These are phyloP conservation scores for Penicillium corylophilum DNA, from an alignment of 2,329 filamentous ascomycete genomes.

Conservation along the genomic window DNA sequence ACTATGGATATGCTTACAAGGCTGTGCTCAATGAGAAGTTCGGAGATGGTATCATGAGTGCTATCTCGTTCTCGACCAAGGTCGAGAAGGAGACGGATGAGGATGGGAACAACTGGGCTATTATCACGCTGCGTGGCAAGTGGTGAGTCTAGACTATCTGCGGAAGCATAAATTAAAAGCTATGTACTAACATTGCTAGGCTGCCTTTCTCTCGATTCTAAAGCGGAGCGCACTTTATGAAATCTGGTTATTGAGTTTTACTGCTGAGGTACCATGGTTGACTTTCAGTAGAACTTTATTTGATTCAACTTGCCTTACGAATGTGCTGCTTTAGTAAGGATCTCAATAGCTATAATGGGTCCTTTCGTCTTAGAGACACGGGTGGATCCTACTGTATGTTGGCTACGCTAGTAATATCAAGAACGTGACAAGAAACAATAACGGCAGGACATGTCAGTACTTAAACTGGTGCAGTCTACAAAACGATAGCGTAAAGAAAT, in stretches of 20 bases:
- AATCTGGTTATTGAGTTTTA: not conserved
- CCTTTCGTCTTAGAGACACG: too few species aligned
- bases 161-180: not conserved
- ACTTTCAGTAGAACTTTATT: not conserved
- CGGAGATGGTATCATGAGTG: constrained; percentile 93
- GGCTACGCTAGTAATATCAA: too few species aligned
- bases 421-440: too few species aligned
- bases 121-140: constrained; percentile 80
- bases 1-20: constrained; percentile 96
- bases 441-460: too few species aligned
- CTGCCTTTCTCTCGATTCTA: constrained; percentile 50
- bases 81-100: constrained; percentile 92
- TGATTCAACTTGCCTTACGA: not conserved
- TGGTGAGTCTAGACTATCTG: constrained; percentile 57
- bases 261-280: not conserved
- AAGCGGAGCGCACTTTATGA: not conserved
- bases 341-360: too few species aligned
- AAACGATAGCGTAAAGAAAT: not conserved
- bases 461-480: too few species aligned
- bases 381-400: too few species aligned
- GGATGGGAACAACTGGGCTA: constrained; percentile 76
- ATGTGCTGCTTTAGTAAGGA: too few species aligned
- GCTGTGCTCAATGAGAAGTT: constrained; percentile 94
- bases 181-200: constrained; percentile 25
- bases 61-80: constrained; percentile 84